These are phyloP conservation scores for Yamadazyma conglobata DNA, from an alignment of 1,139 yeast species.

Conservation along the genomic window DNA sequence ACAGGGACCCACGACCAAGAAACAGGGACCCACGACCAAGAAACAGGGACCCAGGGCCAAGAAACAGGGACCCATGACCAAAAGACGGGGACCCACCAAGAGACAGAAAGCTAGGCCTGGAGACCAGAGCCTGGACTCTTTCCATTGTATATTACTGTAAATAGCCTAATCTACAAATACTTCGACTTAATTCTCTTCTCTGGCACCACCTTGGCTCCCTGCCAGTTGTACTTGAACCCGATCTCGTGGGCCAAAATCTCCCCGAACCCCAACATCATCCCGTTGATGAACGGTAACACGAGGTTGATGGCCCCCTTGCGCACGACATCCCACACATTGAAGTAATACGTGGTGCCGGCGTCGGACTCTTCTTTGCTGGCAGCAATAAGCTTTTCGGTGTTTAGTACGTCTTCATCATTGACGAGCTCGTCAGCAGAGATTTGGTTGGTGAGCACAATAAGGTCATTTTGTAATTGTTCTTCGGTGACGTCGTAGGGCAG, in stretches of 20 bases:
- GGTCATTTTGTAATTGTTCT: conserved; percentile 14
- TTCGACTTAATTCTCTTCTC: conserved; percentile 24
- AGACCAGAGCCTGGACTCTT: no score
- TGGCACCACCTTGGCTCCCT: conserved; percentile 65
- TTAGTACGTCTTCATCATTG: conserved; percentile 19
- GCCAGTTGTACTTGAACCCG: conserved; percentile 77
- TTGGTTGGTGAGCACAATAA: conserved; percentile 15
- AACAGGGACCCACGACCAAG: no score
- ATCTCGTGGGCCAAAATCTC: conserved; percentile 93
- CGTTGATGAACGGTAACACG: conserved; percentile 84
- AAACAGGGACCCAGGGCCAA: no score
- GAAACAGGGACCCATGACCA: no score
- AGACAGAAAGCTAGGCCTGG: no score
- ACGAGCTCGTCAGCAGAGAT: conserved; percentile 16
- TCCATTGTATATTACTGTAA: no score
- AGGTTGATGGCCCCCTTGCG: conserved; percentile 66
- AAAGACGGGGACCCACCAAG: no score
- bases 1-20: no score
- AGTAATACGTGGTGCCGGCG: conserved; percentile 9
- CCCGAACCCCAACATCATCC: conserved; percentile 95
- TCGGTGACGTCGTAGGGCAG: conserved; percentile 9
- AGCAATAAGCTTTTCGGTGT: conserved; percentile 21
- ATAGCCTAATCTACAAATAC: conserved; percentile 8
- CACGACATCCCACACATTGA: conserved; percentile 34
- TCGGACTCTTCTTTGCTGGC: conserved; percentile 17